Percentiles rank a stretch among this genome's conserved stretches.
Evolutionary conservation across 192 early-diverging fungal species (phyloP).

Genomic region (Coemansia sp.): DNA sequence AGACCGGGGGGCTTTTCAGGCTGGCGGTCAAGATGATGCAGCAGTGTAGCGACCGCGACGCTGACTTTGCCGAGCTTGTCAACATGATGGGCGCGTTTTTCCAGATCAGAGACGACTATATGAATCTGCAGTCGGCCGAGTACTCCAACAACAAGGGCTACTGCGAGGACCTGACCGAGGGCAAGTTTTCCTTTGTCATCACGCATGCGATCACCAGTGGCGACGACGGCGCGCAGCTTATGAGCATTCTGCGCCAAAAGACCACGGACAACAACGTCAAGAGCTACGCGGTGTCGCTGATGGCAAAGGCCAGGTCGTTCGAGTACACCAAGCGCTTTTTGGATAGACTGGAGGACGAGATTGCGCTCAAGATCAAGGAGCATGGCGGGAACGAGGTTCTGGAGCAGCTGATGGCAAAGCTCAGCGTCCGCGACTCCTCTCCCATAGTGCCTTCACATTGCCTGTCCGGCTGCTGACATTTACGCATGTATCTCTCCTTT

Average conservation of each 20-base stretch:
- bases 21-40: slow-evolving; percentile 96
- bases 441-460: background rate
- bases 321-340: slow-evolving; percentile 73
- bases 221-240: slow-evolving; percentile 60
- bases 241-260: slow-evolving; percentile 87
- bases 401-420: slow-evolving; percentile 50
- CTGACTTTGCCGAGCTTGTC: slow-evolving; percentile 76
- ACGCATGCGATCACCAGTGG: slow-evolving; percentile 73
- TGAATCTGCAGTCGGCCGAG: slow-evolving; percentile 85
- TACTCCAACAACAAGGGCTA: slow-evolving; percentile 95
- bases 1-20: slow-evolving; percentile 95
- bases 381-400: slow-evolving; percentile 79
- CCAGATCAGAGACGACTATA: slow-evolving; percentile 96
- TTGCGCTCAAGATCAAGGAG: slow-evolving; percentile 59
- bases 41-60: slow-evolving; percentile 53
- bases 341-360: slow-evolving; percentile 59
- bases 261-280: slow-evolving; percentile 82
- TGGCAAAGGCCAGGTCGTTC: slow-evolving; percentile 76
- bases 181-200: slow-evolving; percentile 97
- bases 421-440: slow-evolving; percentile 22
- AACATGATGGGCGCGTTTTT: slow-evolving; percentile 90
- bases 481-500: too few species aligned
- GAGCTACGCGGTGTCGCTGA: slow-evolving; percentile 75
- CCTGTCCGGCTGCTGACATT: background rate
- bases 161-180: slow-evolving; percentile 98